Evolutionary conservation across 306 rosid genomes (phyloP).

Genomic region (Senna tora): DNA sequence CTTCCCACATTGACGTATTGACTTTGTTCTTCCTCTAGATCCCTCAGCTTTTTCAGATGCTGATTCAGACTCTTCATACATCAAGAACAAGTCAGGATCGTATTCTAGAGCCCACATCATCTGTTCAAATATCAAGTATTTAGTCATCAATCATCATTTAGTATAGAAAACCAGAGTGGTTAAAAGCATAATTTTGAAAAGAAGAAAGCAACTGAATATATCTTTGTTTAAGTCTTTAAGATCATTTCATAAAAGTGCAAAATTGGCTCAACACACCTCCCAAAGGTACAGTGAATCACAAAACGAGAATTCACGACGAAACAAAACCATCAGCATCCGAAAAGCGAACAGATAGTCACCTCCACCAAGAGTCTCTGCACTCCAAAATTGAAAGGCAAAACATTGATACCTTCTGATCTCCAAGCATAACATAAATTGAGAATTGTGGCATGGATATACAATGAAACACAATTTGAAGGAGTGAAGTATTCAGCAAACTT

Average conservation of each 20-base stretch:
- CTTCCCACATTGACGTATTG: slow-evolving; percentile 84
- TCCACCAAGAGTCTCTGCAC: slow-evolving; percentile 92
- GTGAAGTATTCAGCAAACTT: slow-evolving; percentile 26
- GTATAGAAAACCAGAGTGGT: slow-evolving; percentile 18
- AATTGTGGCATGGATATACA: slow-evolving; percentile 29
- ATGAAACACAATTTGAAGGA: background rate
- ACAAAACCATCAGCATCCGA: slow-evolving; percentile 99
- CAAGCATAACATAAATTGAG: slow-evolving; percentile 26
- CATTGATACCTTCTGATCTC: slow-evolving; percentile 37
- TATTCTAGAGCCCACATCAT: slow-evolving; percentile 99
- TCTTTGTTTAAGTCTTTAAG: background rate
- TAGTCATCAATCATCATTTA: slow-evolving; percentile 29
- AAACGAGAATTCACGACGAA: slow-evolving; percentile 97
- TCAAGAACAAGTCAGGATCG: slow-evolving; percentile 69
- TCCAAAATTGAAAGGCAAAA: slow-evolving; percentile 44
- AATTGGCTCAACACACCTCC: slow-evolving; percentile 69
- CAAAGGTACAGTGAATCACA: slow-evolving; percentile 97
- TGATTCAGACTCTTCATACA: slow-evolving; percentile 71
- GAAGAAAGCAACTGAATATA: slow-evolving; percentile 15
- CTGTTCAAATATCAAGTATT: slow-evolving; percentile 52
- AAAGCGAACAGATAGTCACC: slow-evolving; percentile 95
- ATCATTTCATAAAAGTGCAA: background rate
- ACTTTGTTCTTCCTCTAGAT: slow-evolving; percentile 69
- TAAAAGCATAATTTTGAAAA: background rate
- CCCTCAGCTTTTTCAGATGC: slow-evolving; percentile 52